Percentiles rank a stretch among this genome's conserved stretches.
These are phyloP conservation scores for Cyclocybe cylindracea DNA, from an alignment of 768 basidiomycete species.

Conservation along the genomic window DNA sequence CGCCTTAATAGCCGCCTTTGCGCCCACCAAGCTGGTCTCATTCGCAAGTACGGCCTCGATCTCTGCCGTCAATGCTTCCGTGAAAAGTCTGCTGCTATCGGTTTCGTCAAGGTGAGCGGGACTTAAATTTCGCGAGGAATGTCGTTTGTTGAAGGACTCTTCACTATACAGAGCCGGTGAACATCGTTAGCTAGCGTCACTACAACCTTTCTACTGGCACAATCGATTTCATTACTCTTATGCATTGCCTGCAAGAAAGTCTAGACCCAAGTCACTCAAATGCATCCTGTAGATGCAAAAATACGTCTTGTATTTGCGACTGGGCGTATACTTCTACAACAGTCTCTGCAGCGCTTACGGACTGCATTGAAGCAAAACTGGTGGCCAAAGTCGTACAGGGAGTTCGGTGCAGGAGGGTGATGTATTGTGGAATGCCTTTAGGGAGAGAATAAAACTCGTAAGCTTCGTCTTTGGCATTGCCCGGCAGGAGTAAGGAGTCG, in stretches of 20 bases:
- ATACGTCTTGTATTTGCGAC: too few species aligned
- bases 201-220: slow-evolving; percentile 6
- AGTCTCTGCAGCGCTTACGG: too few species aligned
- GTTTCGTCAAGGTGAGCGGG: slow-evolving; percentile 83
- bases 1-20: slow-evolving; percentile 76
- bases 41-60: slow-evolving; percentile 96
- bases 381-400: too few species aligned
- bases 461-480: too few species aligned
- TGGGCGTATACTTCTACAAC: too few species aligned
- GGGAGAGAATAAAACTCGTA: too few species aligned
- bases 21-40: slow-evolving; percentile 96
- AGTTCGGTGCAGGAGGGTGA: too few species aligned
- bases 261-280: too few species aligned
- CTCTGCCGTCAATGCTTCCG: slow-evolving; percentile 99
- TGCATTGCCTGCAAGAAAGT: too few species aligned
- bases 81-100: slow-evolving; percentile 91
- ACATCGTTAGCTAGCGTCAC: slow-evolving; percentile 11
- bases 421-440: too few species aligned
- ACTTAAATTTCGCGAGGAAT: neutral
- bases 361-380: too few species aligned
- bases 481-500: neutral
- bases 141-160: neutral
- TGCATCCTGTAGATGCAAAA: too few species aligned
- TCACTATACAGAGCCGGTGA: slow-evolving; percentile 26
- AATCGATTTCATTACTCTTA: slow-evolving; percentile 9